Conservation (phyloP, 768 basidiomycete species). For the Mycena maculata region DNA sequence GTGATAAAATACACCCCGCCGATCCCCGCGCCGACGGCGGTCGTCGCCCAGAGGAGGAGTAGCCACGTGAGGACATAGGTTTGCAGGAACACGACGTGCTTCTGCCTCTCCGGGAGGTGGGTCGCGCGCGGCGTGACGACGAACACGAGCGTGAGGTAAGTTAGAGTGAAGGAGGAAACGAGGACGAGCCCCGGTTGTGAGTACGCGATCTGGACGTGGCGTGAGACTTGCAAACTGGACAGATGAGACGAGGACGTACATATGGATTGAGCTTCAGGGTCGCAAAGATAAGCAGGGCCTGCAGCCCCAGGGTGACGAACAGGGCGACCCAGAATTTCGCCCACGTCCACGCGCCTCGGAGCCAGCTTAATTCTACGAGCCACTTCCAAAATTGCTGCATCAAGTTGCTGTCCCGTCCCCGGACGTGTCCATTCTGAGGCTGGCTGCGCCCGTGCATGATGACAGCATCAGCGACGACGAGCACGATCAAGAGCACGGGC, state of each 20-base stretch:
- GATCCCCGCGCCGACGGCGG: conserved; percentile 54
- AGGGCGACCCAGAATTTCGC: conserved; percentile 74
- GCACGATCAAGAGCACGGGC: conserved; percentile 62
- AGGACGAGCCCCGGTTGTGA: conserved; percentile 66
- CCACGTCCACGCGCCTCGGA: conserved; percentile 58
- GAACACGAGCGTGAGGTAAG: conserved; percentile 60
- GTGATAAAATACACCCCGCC: conserved; percentile 70
- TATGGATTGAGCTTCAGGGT: conserved; percentile 51
- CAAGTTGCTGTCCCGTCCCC: conserved; percentile 33
- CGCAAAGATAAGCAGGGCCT: conserved; percentile 59
- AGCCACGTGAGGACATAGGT: conserved; percentile 70
- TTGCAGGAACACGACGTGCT: conserved; percentile 62
- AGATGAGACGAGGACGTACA: conserved; percentile 8
- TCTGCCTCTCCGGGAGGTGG: conserved; percentile 55
- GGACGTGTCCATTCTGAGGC: conserved; percentile 32
- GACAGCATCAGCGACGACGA: conserved; percentile 45
- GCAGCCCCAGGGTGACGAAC: conserved; percentile 55
- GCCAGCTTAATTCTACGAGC: conserved; percentile 40
- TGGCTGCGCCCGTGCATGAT: conserved; percentile 16
- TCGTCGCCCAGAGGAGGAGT: conserved; percentile 63
- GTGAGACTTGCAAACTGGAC: not conserved
- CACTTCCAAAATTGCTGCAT: conserved; percentile 37
- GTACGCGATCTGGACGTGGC: conserved; percentile 65
- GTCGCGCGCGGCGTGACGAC: conserved; percentile 50
- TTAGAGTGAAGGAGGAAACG: conserved; percentile 58